These are phyloP conservation scores for Fusarium sarcochroum DNA, from an alignment of 2,329 filamentous ascomycete genomes.

Conservation along the genomic window DNA sequence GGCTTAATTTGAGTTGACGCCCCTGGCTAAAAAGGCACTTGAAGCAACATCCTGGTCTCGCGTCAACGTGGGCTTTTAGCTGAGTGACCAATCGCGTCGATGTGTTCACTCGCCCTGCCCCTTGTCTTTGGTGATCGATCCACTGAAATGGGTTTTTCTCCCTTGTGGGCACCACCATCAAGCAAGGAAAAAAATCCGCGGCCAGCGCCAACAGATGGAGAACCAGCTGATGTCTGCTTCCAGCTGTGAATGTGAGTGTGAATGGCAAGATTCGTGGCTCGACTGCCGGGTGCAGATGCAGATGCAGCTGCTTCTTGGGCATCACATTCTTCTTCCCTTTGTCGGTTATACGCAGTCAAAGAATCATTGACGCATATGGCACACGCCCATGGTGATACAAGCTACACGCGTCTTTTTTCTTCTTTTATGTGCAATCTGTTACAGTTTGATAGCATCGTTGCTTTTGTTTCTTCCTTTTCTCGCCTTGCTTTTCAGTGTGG, in stretches of 20 bases:
- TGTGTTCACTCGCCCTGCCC: slow-evolving; percentile 11
- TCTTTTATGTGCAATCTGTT: slow-evolving; percentile 24
- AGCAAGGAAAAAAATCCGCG: slow-evolving; percentile 21
- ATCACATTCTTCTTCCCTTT: not conserved
- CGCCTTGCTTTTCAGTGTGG: slow-evolving; percentile 16
- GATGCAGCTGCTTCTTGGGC: not conserved
- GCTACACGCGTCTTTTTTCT: slow-evolving; percentile 18
- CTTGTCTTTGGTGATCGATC: slow-evolving; percentile 28
- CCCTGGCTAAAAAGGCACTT: slow-evolving; percentile 45
- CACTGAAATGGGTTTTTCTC: slow-evolving; percentile 37
- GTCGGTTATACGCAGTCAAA: not conserved
- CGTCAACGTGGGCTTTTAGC: slow-evolving; percentile 22
- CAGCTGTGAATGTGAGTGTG: slow-evolving; percentile 20
- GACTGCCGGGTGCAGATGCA: slow-evolving; percentile 3
- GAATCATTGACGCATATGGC: not conserved
- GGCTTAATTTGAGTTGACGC: slow-evolving; percentile 14
- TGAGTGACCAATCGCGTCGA: slow-evolving; percentile 26
- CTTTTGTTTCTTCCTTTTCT: slow-evolving; percentile 23
- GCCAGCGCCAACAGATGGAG: slow-evolving; percentile 31
- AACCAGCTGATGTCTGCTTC: slow-evolving; percentile 32
- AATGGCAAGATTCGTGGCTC: slow-evolving; percentile 29
- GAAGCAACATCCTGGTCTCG: slow-evolving; percentile 37
- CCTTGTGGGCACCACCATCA: not conserved
- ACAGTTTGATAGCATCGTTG: slow-evolving; percentile 13
- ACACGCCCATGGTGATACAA: slow-evolving; percentile 4